Evolutionary conservation across 257 asterid species (phyloP), one percentile per base, ranked within the genome.

Genomic region (Henckelia pumila): DNA sequence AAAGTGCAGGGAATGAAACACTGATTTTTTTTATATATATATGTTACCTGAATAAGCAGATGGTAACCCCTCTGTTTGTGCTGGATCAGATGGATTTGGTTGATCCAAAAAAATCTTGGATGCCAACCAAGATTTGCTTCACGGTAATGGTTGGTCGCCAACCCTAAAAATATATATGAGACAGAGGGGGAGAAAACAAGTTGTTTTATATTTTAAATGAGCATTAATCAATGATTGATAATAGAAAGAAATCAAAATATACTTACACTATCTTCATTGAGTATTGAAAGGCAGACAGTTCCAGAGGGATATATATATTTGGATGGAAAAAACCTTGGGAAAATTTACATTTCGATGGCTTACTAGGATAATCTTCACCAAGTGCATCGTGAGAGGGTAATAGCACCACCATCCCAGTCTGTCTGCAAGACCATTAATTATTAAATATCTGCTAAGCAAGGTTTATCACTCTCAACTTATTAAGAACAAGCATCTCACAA

Each of bases 371-470:
- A 64, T 92, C 97, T 73, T 88, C 97, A 56, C 81, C 84, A 92
- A 92, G 73, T 81, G 77, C 96, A 92, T 83, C 1, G 89, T 92
- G 16, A 92, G 83, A 1, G 95, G 95, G 77, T 81, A 92, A 77
- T 29, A 80, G n/a, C n/a, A 72, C 97, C 97, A n/a, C 98, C 95
- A 66, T 89, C 97, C 98, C 96, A 92, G 56, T 82, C 86, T 69
- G 97, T 89, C 97, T 92, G 86, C 80, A 71, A 44, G 25, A 55
- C 23, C 44, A 49, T n/a, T 14, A 33, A 56, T 14, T 28, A 30
- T 58, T 24, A 35, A 47, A 66, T 13, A 32, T 20, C n/a, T 47
- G 20, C 56, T 16, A 47, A 14, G 2, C 20, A 47, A 7, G 8
- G 55, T 47, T 44, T 16, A 14, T 47, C 55, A 4, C 52, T 47